Percentiles rank a stretch among this genome's conserved stretches.
Evolutionary conservation across 768 basidiomycete species (phyloP).

Genomic region (Scleroderma citrinum): DNA sequence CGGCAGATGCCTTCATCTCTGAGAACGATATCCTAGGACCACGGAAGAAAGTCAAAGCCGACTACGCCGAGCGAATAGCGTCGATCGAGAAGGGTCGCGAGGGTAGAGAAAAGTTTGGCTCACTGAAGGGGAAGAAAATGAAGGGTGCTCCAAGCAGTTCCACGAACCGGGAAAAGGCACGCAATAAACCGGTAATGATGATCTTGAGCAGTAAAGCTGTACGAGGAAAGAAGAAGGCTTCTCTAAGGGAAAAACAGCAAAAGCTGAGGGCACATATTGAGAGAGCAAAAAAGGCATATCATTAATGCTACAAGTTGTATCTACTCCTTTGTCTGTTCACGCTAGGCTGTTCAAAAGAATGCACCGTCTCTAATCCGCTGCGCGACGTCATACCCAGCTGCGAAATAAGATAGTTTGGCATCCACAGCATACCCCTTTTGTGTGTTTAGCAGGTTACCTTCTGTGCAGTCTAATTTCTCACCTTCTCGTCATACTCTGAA

Average conservation of each 20-base stretch:
- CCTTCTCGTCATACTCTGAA: conserved; percentile 56
- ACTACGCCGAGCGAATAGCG: conserved; percentile 91
- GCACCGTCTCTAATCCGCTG: conserved; percentile 29
- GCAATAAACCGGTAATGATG: conserved; percentile 97
- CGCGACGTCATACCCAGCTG: conserved; percentile 60
- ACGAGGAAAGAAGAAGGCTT: conserved; percentile 78
- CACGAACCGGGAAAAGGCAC: conserved; percentile 87
- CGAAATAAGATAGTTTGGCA: conserved; percentile 72
- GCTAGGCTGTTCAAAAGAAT: conserved; percentile 10
- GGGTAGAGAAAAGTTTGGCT: conserved; percentile 90
- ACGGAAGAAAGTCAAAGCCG: conserved; percentile 87
- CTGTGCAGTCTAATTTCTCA: conserved; percentile 16
- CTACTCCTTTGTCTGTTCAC: neutral
- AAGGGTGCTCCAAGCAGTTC: conserved; percentile 78
- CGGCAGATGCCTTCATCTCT: conserved; percentile 58
- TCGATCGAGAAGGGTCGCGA: conserved; percentile 90
- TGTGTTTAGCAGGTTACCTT: neutral
- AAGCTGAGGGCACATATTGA: conserved; percentile 73
- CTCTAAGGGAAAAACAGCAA: conserved; percentile 75
- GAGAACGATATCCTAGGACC: conserved; percentile 92
- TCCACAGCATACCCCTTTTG: conserved; percentile 62
- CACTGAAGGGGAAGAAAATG: conserved; percentile 86
- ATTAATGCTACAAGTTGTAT: conserved; percentile 10
- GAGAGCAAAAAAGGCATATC: conserved; percentile 49
- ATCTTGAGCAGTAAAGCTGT: conserved; percentile 71